These are phyloP conservation scores for Talaromyces sp. DNA, from an alignment of 2,329 filamentous ascomycete genomes.

Conservation along the genomic window DNA sequence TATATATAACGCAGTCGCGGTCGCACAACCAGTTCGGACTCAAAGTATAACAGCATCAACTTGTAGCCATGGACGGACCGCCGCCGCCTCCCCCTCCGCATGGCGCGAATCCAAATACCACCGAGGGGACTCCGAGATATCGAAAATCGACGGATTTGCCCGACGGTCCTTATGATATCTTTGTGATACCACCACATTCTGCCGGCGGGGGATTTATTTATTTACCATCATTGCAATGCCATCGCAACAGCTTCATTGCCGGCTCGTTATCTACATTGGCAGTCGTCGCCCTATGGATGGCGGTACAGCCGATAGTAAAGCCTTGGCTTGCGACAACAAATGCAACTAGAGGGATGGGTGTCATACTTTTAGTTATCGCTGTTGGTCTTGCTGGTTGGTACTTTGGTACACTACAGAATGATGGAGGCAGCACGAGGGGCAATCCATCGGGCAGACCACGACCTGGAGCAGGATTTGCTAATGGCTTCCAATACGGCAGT, in stretches of 20 bases:
- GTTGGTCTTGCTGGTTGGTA: slow-evolving; percentile 77
- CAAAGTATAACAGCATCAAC: neutral
- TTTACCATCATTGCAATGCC: slow-evolving; percentile 79
- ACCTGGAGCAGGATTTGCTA: slow-evolving; percentile 27
- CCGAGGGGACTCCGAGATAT: slow-evolving; percentile 44
- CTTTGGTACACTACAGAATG: slow-evolving; percentile 59
- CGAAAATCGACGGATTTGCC: slow-evolving; percentile 59
- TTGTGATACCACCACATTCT: slow-evolving; percentile 89
- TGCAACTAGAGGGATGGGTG: slow-evolving; percentile 66
- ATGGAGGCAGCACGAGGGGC: slow-evolving; percentile 31
- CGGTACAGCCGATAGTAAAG: slow-evolving; percentile 66
- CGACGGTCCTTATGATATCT: slow-evolving; percentile 91
- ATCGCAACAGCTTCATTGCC: slow-evolving; percentile 85
- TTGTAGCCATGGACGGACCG: slow-evolving; percentile 12
- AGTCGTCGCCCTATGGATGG: slow-evolving; percentile 65
- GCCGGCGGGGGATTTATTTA: slow-evolving; percentile 87
- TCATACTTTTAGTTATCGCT: slow-evolving; percentile 64
- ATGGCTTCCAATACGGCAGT: slow-evolving; percentile 24
- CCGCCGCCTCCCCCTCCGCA: slow-evolving; percentile 81
- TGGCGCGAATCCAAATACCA: slow-evolving; percentile 67
- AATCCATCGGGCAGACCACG: slow-evolving; percentile 2
- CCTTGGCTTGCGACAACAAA: slow-evolving; percentile 68
- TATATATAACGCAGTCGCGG: neutral
- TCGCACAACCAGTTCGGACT: slow-evolving; percentile 8
- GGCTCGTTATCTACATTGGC: slow-evolving; percentile 74